Evolutionary conservation across 345 rosid genomes (phyloP), one percentile per base, ranked within the genome.

Genomic region (Eucalyptus erythrocorys): DNA sequence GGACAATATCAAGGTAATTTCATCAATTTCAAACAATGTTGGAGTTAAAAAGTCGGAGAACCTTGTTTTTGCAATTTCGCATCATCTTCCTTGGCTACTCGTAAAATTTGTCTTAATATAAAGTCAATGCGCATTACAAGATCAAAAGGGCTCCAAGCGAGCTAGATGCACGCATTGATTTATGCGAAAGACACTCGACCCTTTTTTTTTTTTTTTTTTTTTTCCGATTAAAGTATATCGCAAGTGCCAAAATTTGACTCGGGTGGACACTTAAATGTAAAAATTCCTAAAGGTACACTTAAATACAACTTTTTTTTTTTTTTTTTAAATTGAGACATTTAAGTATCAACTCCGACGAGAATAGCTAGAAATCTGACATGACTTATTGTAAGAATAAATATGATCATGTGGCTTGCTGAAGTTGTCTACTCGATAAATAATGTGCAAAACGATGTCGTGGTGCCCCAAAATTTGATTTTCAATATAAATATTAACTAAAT

Each of bases 301-400:
- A 21, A 21, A 1, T 21, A 51, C 57, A 51, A 21, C 26, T 17
- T 50, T 50, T 50, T 50, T 0, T 50, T 0, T 17, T 50, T 50
- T 50, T 50, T 0, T 50, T 0, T 6, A 50, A 50, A 50, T 50
- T 6, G 7, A 50, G 21, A 50, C 8, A 17, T 7, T 50, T 50
- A 50, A 50, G 8, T 50, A 50, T 50, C 8, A 6, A 50, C 2
- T 50, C 8, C 4, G 2, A 50, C 8, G 0, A 3, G 1, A 17
- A 17, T 50, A 17, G 8, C 53, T 0, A 17, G 1, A 50, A 50
- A 50, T 50, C 22, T 1, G 1, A 50, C 0, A 0, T 50, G 22
- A 50, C 53, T 7, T 51, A 51, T 8, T 51, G 57, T 51, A 21
- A 51, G 10, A 51, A 51, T 51, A 51, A 51, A 51, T 51, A 10